phyloP scores from a whole-genome alignment of 2,329 filamentous ascomycete species.

The Diaporthe sp. region DNA sequence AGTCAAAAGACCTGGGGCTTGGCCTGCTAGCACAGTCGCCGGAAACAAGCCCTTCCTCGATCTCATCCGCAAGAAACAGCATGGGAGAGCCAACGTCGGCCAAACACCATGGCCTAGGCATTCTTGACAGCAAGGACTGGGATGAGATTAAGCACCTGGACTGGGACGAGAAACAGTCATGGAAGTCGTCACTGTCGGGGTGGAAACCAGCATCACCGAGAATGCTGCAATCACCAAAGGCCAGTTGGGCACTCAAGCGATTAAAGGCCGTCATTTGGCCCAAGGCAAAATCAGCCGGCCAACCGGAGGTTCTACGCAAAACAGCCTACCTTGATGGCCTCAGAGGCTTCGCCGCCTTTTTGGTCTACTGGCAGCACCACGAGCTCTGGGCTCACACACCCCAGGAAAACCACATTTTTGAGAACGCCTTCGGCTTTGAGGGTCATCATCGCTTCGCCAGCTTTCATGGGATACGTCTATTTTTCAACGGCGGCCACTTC shows the following conservation, averaged over 20 bases:
- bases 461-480: constrained; percentile 69
- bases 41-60: constrained; percentile 4
- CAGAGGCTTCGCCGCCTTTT: constrained; percentile 74
- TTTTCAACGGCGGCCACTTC: constrained; percentile 74
- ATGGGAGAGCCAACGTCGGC: constrained; percentile 48
- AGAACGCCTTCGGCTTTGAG: constrained; percentile 66
- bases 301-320: constrained; percentile 52
- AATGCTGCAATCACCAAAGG: constrained; percentile 33
- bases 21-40: constrained; percentile 36
- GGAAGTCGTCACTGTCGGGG: constrained; percentile 40
- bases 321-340: constrained; percentile 77
- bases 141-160: constrained; percentile 48
- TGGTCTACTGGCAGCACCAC: constrained; percentile 76
- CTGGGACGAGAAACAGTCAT: constrained; percentile 44
- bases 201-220: constrained; percentile 46
- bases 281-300: constrained; percentile 31
- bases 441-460: constrained; percentile 62
- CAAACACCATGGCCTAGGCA: constrained; percentile 45
- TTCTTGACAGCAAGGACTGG: constrained; percentile 53
- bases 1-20: constrained; percentile 35
- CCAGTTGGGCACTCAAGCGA: constrained; percentile 35
- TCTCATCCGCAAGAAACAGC: constrained; percentile 25
- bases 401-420: constrained; percentile 57
- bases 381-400: constrained; percentile 67
- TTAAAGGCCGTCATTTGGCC: constrained; percentile 39